Evolutionary conservation across 306 rosid species (phyloP), one percentile per base, ranked within the genome.

Genomic region (Quercus robur): DNA sequence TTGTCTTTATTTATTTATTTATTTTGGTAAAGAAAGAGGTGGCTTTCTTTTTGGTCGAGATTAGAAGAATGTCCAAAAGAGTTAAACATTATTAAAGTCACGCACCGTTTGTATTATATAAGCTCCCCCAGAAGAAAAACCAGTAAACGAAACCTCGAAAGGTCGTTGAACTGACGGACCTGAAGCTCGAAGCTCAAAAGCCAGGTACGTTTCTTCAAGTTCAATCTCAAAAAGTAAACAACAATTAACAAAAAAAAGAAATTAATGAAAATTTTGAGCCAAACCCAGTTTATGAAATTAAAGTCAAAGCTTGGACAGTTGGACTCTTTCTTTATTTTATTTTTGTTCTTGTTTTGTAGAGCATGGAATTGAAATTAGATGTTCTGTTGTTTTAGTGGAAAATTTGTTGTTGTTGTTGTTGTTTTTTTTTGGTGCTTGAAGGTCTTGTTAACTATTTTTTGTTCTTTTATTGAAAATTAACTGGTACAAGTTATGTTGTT

Each of bases 261-360:
- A 14, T 78, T 67, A n/a, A 78, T 63, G 56, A 54, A 9, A 31
- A 26, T 1, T 25, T 54, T 26, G 78, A 66, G 33, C 77, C 21
- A 46, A 30, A 82, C 68, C 74, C 66, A 73, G 66, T 79, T 76
- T 6, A 72, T 64, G 55, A 55, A 64, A 52, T 25, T 73, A 30
- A 8, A 25, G 17, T 28, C 5, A 17, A 63, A 59, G 54, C 70
- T 67, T 18, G 1, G 15, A 3, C 54, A 7, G 11, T 12, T 49
- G 54, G 80, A 64, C 55, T 78, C 73, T 52, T 63, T 9, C 25
- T 51, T 25, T 10, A 18, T 38, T 44, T 41, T 31, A 26, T 41
- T 11, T 4, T 64, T 4, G 19, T 17, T 28, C 5, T 63, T 63
- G 12, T 63, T 28, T 26, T 10, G 10, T 28, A n/a, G 20, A 63